A percentile compares a stretch with the other conserved stretches of the same genome.
Evolutionary conservation across 2,329 filamentous ascomycete genomes (phyloP).

Genomic region (Apiospora sp.): DNA sequence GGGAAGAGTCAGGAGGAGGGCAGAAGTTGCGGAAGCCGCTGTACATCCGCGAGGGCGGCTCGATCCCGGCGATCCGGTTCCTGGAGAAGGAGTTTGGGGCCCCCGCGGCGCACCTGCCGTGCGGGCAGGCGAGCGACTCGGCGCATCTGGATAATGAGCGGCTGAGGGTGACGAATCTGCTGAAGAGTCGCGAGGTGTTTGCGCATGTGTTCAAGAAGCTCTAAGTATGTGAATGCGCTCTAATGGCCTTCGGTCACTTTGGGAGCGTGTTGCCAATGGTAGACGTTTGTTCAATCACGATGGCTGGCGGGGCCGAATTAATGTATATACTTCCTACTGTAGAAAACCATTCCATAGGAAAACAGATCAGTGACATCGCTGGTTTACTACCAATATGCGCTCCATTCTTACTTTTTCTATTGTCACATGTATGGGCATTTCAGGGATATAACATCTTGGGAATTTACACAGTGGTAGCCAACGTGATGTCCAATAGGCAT

Average conservation of each 20-base stretch:
- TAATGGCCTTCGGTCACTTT: not conserved
- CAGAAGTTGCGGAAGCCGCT: conserved; percentile 68
- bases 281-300: not conserved
- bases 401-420: too few relatives aligned
- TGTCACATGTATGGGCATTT: too few relatives aligned
- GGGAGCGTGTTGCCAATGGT: not conserved
- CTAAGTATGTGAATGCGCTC: conserved; percentile 38
- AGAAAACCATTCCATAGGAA: too few relatives aligned
- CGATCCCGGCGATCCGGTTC: conserved; percentile 93
- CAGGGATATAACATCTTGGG: too few relatives aligned
- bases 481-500: too few relatives aligned
- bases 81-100: conserved; percentile 93
- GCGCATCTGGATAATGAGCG: conserved; percentile 96
- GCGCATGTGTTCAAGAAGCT: conserved; percentile 81
- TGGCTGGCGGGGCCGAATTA: too few relatives aligned
- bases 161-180: conserved; percentile 84
- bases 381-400: too few relatives aligned
- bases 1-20: conserved; percentile 10
- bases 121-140: conserved; percentile 91
- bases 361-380: too few relatives aligned
- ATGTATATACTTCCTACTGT: too few relatives aligned
- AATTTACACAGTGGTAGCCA: too few relatives aligned
- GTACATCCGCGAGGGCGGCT: conserved; percentile 95
- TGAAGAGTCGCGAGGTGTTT: conserved; percentile 93
- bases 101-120: conserved; percentile 90